Base-by-base conservation (phyloP, 2,329 filamentous ascomycete genomes). In the Raffaelea ambrosiae region DNA sequence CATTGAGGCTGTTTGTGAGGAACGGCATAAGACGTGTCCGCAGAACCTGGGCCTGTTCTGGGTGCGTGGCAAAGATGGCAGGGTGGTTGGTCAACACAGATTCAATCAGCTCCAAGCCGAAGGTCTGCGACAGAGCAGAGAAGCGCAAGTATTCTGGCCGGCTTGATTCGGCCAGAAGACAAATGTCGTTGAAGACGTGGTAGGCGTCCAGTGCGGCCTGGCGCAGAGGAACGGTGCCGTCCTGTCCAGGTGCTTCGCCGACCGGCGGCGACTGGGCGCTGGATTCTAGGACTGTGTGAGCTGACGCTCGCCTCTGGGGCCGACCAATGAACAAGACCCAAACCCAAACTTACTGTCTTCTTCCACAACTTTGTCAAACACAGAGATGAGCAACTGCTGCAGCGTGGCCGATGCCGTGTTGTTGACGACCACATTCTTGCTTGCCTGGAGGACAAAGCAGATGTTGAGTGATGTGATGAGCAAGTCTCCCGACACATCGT, bases 401-500 rank as follows among this genome's bases (percentile, higher is more conserved):
- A 98, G 71, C 2, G 93, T 97, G n/a, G 93, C 93, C 22, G 91
- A 88, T 10, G 93, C 93, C 1, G 94, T 97, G 58, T 94, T 94
- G 61, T 91, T 94, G 57, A 98, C 89, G 45, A 95, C 89, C 22
- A 84, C 81, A 68, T 90, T 94, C 67, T 96, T 97, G 65, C 86
- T 93, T 48, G 81, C 84, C 66, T 97, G 90, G 43, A 98, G 68
- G 44, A 88, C 84, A 51, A 93, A 93, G 67, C 93, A 97, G 61
- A 95, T 88, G 61, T 95, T 90, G 55, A 98, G 68, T 0, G 87
- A 81, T 10, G 81, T 88, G 23, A 88, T 85, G 36, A 98, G 74
- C 31, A 95, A 71, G 51, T 91, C 85, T 2, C 86, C 88, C 51
- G 84, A 82, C 35, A 98, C 70, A 48, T 95, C 86, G 33, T 77